Conservation (phyloP, 768 basidiomycete species). For the Wakefieldia striispora region DNA sequence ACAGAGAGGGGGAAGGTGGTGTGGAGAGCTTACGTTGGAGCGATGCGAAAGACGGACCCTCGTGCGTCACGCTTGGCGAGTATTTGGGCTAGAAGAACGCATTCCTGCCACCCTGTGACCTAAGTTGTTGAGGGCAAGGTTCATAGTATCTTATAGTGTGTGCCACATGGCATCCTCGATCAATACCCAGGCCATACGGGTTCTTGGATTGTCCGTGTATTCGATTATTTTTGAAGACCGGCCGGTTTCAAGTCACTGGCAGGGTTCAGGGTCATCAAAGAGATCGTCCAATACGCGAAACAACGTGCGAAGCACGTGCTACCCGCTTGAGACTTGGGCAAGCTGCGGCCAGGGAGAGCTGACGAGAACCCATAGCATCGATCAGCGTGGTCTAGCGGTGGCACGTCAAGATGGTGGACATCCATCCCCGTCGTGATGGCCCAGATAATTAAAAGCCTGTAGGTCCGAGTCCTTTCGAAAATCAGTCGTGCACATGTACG, state of each 20-base stretch:
- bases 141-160: not conserved
- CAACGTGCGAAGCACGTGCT: slow-evolving; percentile 10
- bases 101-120: not conserved
- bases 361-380: not conserved
- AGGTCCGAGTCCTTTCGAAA: not conserved
- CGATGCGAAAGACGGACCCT: not conserved
- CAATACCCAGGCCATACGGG: not conserved
- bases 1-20: not conserved
- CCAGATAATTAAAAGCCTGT: too few species aligned
- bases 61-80: not conserved
- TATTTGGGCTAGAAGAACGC: not conserved
- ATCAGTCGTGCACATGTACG: not conserved
- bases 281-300: not conserved
- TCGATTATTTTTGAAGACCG: not conserved
- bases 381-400: not conserved
- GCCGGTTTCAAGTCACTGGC: not conserved
- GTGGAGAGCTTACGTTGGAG: not conserved
- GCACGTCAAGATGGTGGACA: too few species aligned
- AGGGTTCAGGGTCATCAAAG: not conserved
- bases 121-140: not conserved
- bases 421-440: not conserved
- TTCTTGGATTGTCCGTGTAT: not conserved
- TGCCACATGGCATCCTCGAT: slow-evolving; percentile 1
- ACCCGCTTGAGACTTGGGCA: not conserved
- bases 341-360: slow-evolving; percentile 2